Percentiles rank a stretch among this genome's conserved stretches.
These are phyloP conservation scores for Colletotrichum lentis DNA, from an alignment of 2,329 filamentous ascomycete species.

Conservation along the genomic window DNA sequence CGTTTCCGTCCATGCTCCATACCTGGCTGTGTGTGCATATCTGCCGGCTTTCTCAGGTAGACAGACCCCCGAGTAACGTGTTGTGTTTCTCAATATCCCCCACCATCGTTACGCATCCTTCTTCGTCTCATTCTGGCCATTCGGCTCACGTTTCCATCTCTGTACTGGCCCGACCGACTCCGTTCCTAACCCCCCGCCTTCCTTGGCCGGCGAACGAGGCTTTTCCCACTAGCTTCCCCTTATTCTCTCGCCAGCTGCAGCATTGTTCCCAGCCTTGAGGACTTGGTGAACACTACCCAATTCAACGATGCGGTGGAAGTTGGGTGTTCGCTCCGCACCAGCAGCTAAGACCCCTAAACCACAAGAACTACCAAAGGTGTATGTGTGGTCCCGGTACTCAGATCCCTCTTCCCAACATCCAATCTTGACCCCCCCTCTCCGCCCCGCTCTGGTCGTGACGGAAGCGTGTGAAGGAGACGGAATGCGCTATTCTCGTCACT, in stretches of 20 bases:
- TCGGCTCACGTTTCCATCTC: background rate
- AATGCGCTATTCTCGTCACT: slow-evolving; percentile 34
- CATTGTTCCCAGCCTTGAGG: background rate
- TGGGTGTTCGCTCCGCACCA: background rate
- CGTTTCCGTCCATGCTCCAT: background rate
- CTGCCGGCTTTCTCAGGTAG: slow-evolving; percentile 8
- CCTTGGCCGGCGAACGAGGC: slow-evolving; percentile 5
- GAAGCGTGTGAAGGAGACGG: slow-evolving; percentile 26
- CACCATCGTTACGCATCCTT: slow-evolving; percentile 21
- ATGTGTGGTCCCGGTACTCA: slow-evolving; percentile 23
- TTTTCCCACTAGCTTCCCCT: slow-evolving; percentile 13
- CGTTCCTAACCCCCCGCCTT: background rate
- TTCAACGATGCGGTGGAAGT: background rate
- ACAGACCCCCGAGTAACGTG: background rate
- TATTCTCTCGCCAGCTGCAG: slow-evolving; percentile 26
- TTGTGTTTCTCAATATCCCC: slow-evolving; percentile 23
- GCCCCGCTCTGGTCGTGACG: slow-evolving; percentile 34
- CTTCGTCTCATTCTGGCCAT: slow-evolving; percentile 15
- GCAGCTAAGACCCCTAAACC: background rate
- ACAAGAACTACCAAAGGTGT: background rate
- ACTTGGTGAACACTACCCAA: background rate
- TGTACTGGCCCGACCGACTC: background rate
- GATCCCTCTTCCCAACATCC: slow-evolving; percentile 23
- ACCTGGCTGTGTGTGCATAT: background rate
- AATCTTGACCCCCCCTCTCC: slow-evolving; percentile 14